Evolutionary conservation across 768 basidiomycete genomes (phyloP).

Genomic region (Agaricus subrufescens): DNA sequence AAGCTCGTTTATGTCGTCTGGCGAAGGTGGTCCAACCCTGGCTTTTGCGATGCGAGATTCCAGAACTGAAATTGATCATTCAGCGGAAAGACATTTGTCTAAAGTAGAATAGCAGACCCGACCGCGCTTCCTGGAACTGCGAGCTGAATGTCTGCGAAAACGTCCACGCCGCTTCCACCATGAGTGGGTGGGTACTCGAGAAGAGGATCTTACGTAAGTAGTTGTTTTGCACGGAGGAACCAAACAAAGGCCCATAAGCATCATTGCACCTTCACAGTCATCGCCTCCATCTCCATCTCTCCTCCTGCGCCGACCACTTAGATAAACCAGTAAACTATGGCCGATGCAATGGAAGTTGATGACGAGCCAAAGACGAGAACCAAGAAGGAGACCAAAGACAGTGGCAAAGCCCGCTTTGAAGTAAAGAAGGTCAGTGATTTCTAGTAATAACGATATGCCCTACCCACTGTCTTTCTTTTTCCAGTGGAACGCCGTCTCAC

Average conservation of each 20-base stretch:
- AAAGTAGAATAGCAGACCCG: constrained; percentile 36
- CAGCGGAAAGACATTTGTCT: constrained; percentile 6
- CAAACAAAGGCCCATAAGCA: too few species aligned
- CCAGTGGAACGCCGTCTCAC: constrained; percentile 97
- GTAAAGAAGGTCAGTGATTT: constrained; percentile 85
- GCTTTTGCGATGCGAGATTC: constrained; percentile 34
- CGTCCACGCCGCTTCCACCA: constrained; percentile 25
- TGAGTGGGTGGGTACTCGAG: too few species aligned
- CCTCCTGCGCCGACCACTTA: not conserved
- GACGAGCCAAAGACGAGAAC: constrained; percentile 23
- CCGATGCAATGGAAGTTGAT: constrained; percentile 57
- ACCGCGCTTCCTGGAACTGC: constrained; percentile 44
- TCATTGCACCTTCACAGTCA: not conserved
- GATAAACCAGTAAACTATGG: not conserved
- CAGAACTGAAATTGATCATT: constrained; percentile 35
- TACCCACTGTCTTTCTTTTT: not conserved
- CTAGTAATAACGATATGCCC: not conserved
- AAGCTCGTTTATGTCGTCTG: constrained; percentile 30
- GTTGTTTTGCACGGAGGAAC: too few species aligned
- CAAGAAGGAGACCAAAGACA: constrained; percentile 51
- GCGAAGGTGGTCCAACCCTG: constrained; percentile 25
- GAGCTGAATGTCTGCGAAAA: constrained; percentile 48
- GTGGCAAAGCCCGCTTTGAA: constrained; percentile 83
- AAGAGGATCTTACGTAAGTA: too few species aligned
- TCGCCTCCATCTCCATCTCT: not conserved